Conservation (phyloP, 2,329 filamentous ascomycete genomes). For the Pochonia chlamydosporia region DNA sequence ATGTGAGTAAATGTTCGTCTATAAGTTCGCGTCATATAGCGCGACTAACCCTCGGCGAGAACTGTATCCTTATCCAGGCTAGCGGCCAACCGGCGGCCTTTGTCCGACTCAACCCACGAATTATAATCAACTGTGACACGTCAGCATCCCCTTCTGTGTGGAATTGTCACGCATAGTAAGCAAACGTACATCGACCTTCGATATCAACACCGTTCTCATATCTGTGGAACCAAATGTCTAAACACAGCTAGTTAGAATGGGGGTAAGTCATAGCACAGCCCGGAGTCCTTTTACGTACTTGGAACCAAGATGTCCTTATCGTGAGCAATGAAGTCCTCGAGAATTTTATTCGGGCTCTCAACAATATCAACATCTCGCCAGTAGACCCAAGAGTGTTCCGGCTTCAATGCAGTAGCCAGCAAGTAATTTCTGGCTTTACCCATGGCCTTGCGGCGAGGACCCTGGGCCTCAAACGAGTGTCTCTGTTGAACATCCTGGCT, state of each 20-base stretch:
- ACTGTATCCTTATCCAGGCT: constrained; percentile 74
- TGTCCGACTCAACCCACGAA: constrained; percentile 93
- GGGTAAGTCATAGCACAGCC: background rate
- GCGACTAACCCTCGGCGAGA: constrained; percentile 72
- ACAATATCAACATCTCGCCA: constrained; percentile 97
- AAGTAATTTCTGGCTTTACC: constrained; percentile 89
- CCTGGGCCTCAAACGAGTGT: constrained; percentile 83
- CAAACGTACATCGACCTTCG: constrained; percentile 79
- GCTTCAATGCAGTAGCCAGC: constrained; percentile 74
- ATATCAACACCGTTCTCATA: constrained; percentile 78
- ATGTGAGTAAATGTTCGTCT: constrained; percentile 13
- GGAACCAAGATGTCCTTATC: constrained; percentile 90
- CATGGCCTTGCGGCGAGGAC: constrained; percentile 83
- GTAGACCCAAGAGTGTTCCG: constrained; percentile 97
- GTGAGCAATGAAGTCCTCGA: constrained; percentile 94
- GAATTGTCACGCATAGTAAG: background rate
- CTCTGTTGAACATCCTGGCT: constrained; percentile 76
- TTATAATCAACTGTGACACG: constrained; percentile 80
- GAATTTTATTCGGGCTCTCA: constrained; percentile 78
- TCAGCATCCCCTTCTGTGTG: background rate
- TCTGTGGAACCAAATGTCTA: constrained; percentile 96
- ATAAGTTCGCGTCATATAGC: background rate
- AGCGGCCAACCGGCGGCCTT: constrained; percentile 68
- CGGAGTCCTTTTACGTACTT: constrained; percentile 57
- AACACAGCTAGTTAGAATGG: constrained; percentile 18